A percentile compares a stretch with the other conserved stretches of the same genome.
These are phyloP conservation scores for Melampsora americana DNA, from an alignment of 1,284 basidiomycete genomes.

Conservation along the genomic window DNA sequence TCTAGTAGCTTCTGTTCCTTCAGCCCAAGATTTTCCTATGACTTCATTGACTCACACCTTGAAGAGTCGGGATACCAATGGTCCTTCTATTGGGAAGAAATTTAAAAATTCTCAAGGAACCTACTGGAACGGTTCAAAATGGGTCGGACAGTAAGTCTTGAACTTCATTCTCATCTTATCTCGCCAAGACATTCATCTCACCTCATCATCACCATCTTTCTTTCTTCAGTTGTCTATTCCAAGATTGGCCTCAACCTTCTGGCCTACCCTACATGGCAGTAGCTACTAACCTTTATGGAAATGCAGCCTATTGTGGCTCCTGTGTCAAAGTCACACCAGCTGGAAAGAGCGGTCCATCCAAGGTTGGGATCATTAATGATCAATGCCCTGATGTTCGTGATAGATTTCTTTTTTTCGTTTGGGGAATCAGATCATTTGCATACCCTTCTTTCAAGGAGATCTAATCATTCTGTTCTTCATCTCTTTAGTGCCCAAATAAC, in stretches of 20 bases:
- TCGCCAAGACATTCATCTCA: no score
- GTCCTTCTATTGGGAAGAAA: neutral
- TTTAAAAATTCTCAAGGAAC: constrained; percentile 20
- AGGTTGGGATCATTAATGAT: constrained; percentile 1
- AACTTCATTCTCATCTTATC: neutral
- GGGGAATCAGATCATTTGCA: no score
- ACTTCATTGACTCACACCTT: neutral
- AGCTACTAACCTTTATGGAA: constrained; percentile 5
- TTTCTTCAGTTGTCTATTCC: constrained; percentile 35
- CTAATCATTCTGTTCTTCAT: no score
- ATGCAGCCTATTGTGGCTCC: constrained; percentile 17
- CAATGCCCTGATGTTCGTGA: constrained; percentile 27
- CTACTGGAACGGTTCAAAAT: constrained; percentile 24
- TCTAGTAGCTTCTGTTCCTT: neutral
- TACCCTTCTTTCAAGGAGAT: no score
- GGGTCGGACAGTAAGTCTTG: constrained; percentile 14
- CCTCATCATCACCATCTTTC: no score
- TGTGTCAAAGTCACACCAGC: constrained; percentile 18
- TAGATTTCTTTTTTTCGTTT: no score
- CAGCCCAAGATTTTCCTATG: neutral
- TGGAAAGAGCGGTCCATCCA: neutral
- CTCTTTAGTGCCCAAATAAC: constrained; percentile 1
- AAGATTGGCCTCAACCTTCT: constrained; percentile 20
- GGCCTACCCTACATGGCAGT: constrained; percentile 14
- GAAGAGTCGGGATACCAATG: neutral